Base-by-base conservation (phyloP, 2,329 filamentous ascomycete genomes). In the Xylariales sp. region DNA sequence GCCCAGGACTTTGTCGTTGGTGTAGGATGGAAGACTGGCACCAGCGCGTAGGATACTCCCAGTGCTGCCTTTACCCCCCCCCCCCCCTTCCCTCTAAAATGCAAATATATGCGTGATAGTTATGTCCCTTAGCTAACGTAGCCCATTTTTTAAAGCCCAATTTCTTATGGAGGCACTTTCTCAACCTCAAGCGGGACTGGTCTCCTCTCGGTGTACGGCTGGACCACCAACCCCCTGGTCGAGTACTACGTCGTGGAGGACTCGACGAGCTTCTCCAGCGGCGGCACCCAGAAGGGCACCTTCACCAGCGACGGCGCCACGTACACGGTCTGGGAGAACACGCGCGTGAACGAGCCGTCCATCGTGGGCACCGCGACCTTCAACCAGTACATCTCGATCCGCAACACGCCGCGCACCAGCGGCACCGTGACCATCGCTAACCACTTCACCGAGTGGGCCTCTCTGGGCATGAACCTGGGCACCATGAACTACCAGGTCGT, bases 21-120 rank as follows among this genome's bases (percentile, higher is more conserved):
- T 37, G 79, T 78, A 53, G 76, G 76, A 30, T 80, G 76, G 76
- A 67, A 62, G 36, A 67, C 70, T 24, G 76, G 75, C 31, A 63
- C 60, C 27, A 59, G 59, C 13, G 63, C 70, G 74, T 76, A 63
- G n/a, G n/a, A n/a, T n/a, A n/a, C n/a, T n/a, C n/a, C n/a, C n/a
- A n/a, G n/a, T n/a, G n/a, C n/a, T n/a, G n/a, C n/a, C n/a, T n/a
- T n/a, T n/a, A n/a, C n/a, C n/a, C n/a, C n/a, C n/a, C n/a, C n/a
- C n/a, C n/a, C n/a, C n/a, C n/a, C n/a, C n/a, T n/a, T n/a, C n/a
- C n/a, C n/a, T n/a, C n/a, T n/a, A n/a, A n/a, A n/a, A n/a, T n/a
- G n/a, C n/a, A n/a, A n/a, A n/a, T n/a, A n/a, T n/a, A n/a, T n/a
- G n/a, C n/a, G n/a, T n/a, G n/a, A n/a, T n/a, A n/a, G n/a, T n/a